Evolutionary conservation across 768 basidiomycete genomes (phyloP).

Genomic region (Hygrophorus pudorinus): DNA sequence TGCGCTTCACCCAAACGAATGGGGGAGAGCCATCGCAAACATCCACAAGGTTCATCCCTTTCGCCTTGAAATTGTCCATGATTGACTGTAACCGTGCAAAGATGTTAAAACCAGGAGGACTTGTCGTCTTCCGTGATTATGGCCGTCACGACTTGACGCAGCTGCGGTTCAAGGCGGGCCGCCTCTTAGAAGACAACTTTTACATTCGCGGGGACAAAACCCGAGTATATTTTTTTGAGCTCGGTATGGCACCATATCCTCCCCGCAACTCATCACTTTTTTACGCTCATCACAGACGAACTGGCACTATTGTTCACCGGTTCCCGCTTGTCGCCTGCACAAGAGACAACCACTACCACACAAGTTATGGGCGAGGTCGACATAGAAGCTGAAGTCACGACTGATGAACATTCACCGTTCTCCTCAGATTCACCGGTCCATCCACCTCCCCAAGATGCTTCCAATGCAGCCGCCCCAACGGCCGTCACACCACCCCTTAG

Average conservation of each 20-base stretch:
- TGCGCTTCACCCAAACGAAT: slow-evolving; percentile 89
- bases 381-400: background rate
- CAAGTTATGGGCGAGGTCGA: slow-evolving; percentile 26
- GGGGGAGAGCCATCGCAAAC: slow-evolving; percentile 75
- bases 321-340: slow-evolving; percentile 25
- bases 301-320: slow-evolving; percentile 76
- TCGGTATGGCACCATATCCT: slow-evolving; percentile 37
- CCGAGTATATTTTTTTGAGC: slow-evolving; percentile 92
- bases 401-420: slow-evolving; percentile 6
- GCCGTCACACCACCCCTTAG: slow-evolving; percentile 5
- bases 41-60: slow-evolving; percentile 49
- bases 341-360: slow-evolving; percentile 21
- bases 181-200: slow-evolving; percentile 88
- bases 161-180: slow-evolving; percentile 79
- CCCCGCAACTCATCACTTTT: background rate
- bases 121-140: slow-evolving; percentile 84
- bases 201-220: slow-evolving; percentile 97
- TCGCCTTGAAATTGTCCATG: background rate
- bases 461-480: slow-evolving; percentile 1
- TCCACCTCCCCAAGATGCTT: background rate
- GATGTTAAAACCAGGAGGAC: slow-evolving; percentile 87
- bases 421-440: background rate
- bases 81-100: slow-evolving; percentile 17
- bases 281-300: slow-evolving; percentile 41
- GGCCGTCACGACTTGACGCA: slow-evolving; percentile 94